Base-by-base conservation (phyloP, 164 flowering plant species). In the grape (Vitis vinifera) region DNA sequence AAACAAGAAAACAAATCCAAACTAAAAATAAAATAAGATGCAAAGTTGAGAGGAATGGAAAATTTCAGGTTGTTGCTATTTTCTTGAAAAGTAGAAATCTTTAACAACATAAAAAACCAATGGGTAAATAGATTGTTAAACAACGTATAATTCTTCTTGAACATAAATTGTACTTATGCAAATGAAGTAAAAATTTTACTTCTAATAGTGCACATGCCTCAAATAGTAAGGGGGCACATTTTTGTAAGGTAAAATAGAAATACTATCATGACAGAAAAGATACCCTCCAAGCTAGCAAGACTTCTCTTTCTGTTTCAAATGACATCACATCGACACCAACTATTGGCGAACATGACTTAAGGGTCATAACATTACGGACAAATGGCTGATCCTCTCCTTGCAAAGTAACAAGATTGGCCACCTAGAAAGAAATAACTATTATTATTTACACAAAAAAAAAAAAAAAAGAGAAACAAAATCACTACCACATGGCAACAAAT, bases 221-320 rank as follows among this genome's bases (percentile, higher is more conserved):
- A 16, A 64, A n/a, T 10, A 49, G 8, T 52, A 52, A 57, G 19
- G 16, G 3, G 19, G 27, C 27, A 23, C 8, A 51, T 8, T 1
- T 65, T 1, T 65, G 48, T 51, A 29, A 3, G n/a, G 19, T 19
- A 49, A 19, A 67, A 67, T 55, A 58, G 30, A 59, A 49, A 62
- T 49, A 15, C 55, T 5, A 13, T 17, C 57, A 65, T 17, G 15
- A 59, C 10, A 58, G 67, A 61, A 58, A 55, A 4, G 59, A 68
- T 95, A 95, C 97, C 93, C 91, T 87, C 99, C 99, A 96, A 83
- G 99, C 98, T 55, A 93, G 86, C 68, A 96, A 79, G 31, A 96
- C 89, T 71, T 96, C 94, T 80, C 83, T 84, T 77, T 96, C 99
- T 51, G 91, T 80, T 9, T 88, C 91, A 81, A 96, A 96, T 48